Base-by-base conservation (phyloP, 495 filamentous ascomycete genomes). In the Podospora sp. region DNA sequence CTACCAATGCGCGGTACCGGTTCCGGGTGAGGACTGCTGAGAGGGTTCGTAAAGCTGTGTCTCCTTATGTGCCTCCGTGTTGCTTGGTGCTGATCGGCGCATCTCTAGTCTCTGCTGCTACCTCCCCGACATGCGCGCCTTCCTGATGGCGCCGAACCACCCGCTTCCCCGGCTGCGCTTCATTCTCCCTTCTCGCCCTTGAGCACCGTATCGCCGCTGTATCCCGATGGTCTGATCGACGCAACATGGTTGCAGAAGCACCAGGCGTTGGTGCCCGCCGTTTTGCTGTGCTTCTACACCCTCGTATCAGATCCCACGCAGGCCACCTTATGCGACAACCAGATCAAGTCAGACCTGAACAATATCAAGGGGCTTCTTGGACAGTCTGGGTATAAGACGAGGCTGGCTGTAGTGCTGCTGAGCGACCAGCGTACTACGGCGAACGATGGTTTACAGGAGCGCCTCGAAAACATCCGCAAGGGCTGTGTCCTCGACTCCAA, bases 121-220 rank as follows among this genome's bases (percentile, higher is more conserved):
- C 85, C 84, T 22, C 69, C 82, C 77, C 86, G 70, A 71, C 80
- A 71, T 80, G 86, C 80, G 71, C 84, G 69, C 70, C 76, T 75
- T 65, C 81, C 77, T 11, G 80, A 85, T 6, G 80, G 83, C 33
- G 77, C 79, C 68, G 81, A 82, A 12, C 75, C 77, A 11, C 77
- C 84, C 66, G 74, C 78, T 22, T 75, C 81, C 64, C 76, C 77
- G 55, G 79, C 81, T 49, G 75, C 86, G 14, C 83, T 97, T 18
- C 94, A 97, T 75, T 97, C 94, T 1, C 90, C 93, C 2, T 86
- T 96, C 60, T 97, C 94, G 6, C 94, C 94, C 7, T 81, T 97
- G 61, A 92, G 90, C 21, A 92, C 92, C 2, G 82, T 85, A 26
- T 95, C 93, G 0, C 83, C 87, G 2, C 85, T 94, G 16, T 97